Percentiles rank a stretch among this genome's conserved stretches.
Conservation (phyloP, 306 rosid genomes). For the Clitoria ternatea region DNA sequence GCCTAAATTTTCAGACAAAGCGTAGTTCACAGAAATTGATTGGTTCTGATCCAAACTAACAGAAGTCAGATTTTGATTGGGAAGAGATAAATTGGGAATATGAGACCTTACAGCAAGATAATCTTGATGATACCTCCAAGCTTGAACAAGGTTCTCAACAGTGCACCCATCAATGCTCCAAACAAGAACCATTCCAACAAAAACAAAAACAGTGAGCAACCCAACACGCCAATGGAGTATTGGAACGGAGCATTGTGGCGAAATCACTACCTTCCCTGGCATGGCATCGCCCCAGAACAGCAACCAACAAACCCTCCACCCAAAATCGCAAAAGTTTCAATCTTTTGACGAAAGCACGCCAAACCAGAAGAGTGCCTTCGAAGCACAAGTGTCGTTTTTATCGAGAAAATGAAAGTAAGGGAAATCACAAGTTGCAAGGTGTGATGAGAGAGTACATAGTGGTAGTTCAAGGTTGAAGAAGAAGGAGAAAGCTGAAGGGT, state of each 20-base stretch:
- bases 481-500: too few relatives aligned
- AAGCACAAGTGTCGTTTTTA: slow-evolving; percentile 15
- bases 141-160: slow-evolving; percentile 46
- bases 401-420: slow-evolving; percentile 11
- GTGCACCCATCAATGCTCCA: slow-evolving; percentile 74
- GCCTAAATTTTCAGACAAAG: slow-evolving; percentile 14
- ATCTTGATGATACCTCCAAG: slow-evolving; percentile 46
- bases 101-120: slow-evolving; percentile 32
- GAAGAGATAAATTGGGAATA: slow-evolving; percentile 33
- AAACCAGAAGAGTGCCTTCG: background rate
- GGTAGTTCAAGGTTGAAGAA: too few relatives aligned
- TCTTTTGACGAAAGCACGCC: slow-evolving; percentile 28
- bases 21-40: slow-evolving; percentile 15
- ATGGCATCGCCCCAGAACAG: slow-evolving; percentile 47
- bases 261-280: slow-evolving; percentile 56
- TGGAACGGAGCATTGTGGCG: slow-evolving; percentile 41
- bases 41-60: slow-evolving; percentile 28
- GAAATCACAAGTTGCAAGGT: slow-evolving; percentile 6
- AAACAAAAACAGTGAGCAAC: slow-evolving; percentile 45
- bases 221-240: slow-evolving; percentile 68
- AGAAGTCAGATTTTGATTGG: slow-evolving; percentile 17
- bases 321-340: background rate
- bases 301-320: slow-evolving; percentile 11
- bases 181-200: slow-evolving; percentile 53
- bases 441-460: too few relatives aligned